Evolutionary conservation across 345 rosid species (phyloP).

Genomic region (Rhizophora mangle): DNA sequence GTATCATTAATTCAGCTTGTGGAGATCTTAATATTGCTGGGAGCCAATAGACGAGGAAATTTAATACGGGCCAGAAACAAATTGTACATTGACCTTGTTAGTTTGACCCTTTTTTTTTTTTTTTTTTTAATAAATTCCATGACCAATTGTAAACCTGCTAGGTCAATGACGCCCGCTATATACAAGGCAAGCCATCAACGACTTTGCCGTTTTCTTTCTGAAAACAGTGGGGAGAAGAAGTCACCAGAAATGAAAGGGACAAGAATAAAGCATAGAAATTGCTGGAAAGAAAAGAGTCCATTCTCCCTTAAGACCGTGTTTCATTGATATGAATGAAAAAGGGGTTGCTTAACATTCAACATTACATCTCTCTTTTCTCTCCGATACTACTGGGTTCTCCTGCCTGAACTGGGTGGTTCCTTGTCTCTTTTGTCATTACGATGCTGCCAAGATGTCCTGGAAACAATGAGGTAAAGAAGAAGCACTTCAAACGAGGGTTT

Average conservation of each 20-base stretch:
- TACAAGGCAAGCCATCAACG: slow-evolving; percentile 12
- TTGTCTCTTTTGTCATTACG: slow-evolving; percentile 34
- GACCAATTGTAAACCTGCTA: no score
- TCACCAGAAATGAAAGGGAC: neutral
- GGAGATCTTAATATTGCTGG: no score
- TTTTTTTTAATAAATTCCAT: no score
- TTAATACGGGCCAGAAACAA: no score
- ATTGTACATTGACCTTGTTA: no score
- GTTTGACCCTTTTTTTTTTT: no score
- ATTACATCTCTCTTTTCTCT: slow-evolving; percentile 42
- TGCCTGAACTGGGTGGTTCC: slow-evolving; percentile 41
- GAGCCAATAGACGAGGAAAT: no score
- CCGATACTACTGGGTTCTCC: slow-evolving; percentile 40
- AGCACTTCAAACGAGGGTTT: neutral
- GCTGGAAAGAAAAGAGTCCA: neutral
- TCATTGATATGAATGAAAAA: neutral
- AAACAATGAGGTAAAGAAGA: neutral
- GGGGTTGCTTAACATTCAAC: neutral
- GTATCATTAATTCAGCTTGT: no score
- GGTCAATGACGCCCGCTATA: slow-evolving; percentile 25
- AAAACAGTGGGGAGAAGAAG: no score
- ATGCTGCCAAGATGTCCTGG: slow-evolving; percentile 45
- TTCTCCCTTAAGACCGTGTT: slow-evolving; percentile 6
- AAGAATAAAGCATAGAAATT: slow-evolving; percentile 9
- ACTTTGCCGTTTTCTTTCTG: neutral